Percentiles rank a stretch among this genome's conserved stretches.
Evolutionary conservation across 1,284 basidiomycete genomes (phyloP).

Genomic region (Rhizoctonia solani): DNA sequence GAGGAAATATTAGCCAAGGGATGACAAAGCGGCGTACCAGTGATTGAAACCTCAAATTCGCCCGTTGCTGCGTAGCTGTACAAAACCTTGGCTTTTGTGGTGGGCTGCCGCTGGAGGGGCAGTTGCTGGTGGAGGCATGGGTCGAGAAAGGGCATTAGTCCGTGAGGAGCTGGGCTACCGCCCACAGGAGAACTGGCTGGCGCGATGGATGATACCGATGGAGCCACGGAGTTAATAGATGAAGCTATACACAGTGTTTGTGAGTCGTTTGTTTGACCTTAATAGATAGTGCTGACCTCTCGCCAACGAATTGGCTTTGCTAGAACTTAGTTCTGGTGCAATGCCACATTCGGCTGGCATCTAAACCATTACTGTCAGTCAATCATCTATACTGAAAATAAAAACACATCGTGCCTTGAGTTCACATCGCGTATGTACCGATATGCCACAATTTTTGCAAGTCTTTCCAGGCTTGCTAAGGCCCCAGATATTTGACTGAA

Average conservation of each 20-base stretch:
- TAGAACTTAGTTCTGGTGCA: background rate
- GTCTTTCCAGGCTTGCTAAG: conserved; percentile 82
- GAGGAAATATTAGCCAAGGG: conserved; percentile 33
- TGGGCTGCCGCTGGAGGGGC: conserved; percentile 43
- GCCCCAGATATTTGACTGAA: conserved; percentile 79
- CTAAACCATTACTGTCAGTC: too few species aligned
- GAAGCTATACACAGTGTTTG: background rate
- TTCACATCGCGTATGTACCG: conserved; percentile 83
- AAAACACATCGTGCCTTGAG: conserved; percentile 60
- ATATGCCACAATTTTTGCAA: conserved; percentile 74
- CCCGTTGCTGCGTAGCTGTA: conserved; percentile 74
- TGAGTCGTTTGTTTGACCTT: background rate
- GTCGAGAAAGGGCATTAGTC: conserved; percentile 10
- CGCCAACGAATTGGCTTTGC: background rate
- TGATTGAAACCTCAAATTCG: conserved; percentile 70
- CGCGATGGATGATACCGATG: background rate
- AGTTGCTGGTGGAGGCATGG: background rate
- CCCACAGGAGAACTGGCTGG: conserved; percentile 4
- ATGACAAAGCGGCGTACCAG: conserved; percentile 50
- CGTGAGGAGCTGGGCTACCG: conserved; percentile 37
- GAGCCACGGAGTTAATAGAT: conserved; percentile 5
- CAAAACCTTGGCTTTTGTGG: conserved; percentile 58
- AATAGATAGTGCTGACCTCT: background rate
- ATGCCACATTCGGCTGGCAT: conserved; percentile 71
- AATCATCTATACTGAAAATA: background rate